Evolutionary conservation across 2,329 filamentous ascomycete species (phyloP), one percentile per base, ranked within the genome.

Genomic region (Fusarium coffeatum): DNA sequence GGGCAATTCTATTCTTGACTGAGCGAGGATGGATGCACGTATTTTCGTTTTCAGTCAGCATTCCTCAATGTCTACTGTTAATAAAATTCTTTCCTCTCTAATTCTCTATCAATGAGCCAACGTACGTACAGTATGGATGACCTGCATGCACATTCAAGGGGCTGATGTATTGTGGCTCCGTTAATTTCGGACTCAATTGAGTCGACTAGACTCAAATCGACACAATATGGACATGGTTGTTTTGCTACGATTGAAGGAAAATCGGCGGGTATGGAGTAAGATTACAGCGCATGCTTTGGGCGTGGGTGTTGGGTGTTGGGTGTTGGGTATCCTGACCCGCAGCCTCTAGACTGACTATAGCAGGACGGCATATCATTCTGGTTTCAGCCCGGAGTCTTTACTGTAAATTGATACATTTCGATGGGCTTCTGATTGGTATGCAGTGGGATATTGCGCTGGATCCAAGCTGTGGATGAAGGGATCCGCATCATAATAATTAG

Each of bases 371-470:
- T 62, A 49, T 56, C 50, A 30, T 41, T 34, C 50, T 64, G 41
- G 64, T 68, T 65, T 59, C 64, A 64, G 46, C 45, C 30, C 54
- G 49, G 54, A 50, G 45, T 59, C 30, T 55, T 59, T 51, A 59
- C 49, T 68, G 55, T 51, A 50, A 49, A 53, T 27, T 53, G 49
- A 53, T 53, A 8, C 18, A 7, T 53, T 27, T 49, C 30, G 45
- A 54, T 54, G 43, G 58, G 23, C 22, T 46, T 23, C 42, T 71
- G 59, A 57, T 68, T 71, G 68, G 68, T 30, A 70, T 68, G 66
- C 45, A 64, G 58, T 41, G 58, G 68, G 67, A 69, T 65, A 68
- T 69, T 70, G 49, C 62, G 37, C 54, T 69, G 67, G 67, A 56
- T 63, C 63, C 54, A 56, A 49, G n/a, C 30, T 66, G 62, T 61